Evolutionary conservation across 371 early-diverging fungal species (phyloP), one percentile per base, ranked within the genome.

Genomic region (Parasitella parasitica): DNA sequence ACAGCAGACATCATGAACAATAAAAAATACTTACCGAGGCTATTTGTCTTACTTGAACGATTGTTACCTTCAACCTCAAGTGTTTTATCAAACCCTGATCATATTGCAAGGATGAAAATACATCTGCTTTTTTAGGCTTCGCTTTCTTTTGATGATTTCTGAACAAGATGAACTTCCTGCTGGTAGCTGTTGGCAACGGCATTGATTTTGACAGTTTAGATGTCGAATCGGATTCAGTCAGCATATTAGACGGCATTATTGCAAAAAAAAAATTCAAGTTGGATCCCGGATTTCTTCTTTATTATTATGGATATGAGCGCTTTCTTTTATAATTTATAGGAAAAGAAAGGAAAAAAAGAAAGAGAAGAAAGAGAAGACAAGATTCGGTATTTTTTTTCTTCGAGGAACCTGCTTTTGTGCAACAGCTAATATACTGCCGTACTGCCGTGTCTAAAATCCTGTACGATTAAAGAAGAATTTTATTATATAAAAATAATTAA

Each of bases 31-130:
- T 24, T 30, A 35, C 54, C 38, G 36, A 12, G 38, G 54, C 24
- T 26, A 54, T 26, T 12, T 37, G 54, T 30, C 38, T 54, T 27
- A 46, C 57, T 30, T 56, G 43, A 41, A 3, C 57, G 28, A 56
- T 43, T 30, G 57, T 56, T 16, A 56, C 20, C 22, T 46, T 41
- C 18, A 56, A 30, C 15, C 32, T 56, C n/a, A 54, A 43, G 32
- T 30, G 18, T 13, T 12, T 46, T 12, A 24, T 46, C 11, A 46
- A 24, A 24, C 24, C 46, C 5, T 46, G 46, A 13, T 46, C 46
- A 24, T 46, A 24, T 46, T 46, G 12, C 8, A 24, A 12, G 20
- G 46, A 46, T 24, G 18, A 13, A 3, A 13, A 22, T 22, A 24
- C 13, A 7, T 46, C 46, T 11, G 13, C 46, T 12, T 24, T 46